Evolutionary conservation across 2,329 filamentous ascomycete species (phyloP), one percentile per base, ranked within the genome.

Genomic region (Chalaropsis ovoidea): DNA sequence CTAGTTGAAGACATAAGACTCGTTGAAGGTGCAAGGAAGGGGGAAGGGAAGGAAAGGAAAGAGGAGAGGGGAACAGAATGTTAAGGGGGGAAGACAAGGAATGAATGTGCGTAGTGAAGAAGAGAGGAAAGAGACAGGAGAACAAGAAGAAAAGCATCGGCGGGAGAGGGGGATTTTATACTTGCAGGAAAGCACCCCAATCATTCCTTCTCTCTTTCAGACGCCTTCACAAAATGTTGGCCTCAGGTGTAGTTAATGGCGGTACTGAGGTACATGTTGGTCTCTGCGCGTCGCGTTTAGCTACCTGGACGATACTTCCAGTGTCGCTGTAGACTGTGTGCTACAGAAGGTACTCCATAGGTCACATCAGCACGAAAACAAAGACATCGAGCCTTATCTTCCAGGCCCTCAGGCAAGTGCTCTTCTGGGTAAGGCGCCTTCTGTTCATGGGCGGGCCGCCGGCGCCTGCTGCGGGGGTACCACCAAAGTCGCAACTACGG

Each of bases 141-240:
- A 17, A 17, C n/a, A 41, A 54, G 11, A 15, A 3, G 49, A 19
- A 41, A 54, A 63, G 27, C 27, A 41, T 19, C 31, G 19, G 35
- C n/a, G 45, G 31, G 15, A n/a, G 54, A 35, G 19, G 35, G 45
- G 35, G 45, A 52, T 42, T 54, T 63, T 63, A 63, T 63, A 63
- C 45, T 22, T 5, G 7, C 10, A 52, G 8, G 27, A 49, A 63
- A 41, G 43, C 17, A 58, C 17, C 17, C 6, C 45, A 52, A 54
- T 52, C 31, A 63, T 24, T 52, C 47, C 47, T 52, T 52, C 47
- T 52, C 47, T 52, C 35, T 39, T 39, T 39, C 35, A 8, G 47
- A 24, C 11, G 47, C 11, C 47, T 52, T 24, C 2, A 5, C 11
- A 24, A 15, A 52, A 52, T 24, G 13, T 10, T 52, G 47, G 47